Evolutionary conservation across 345 rosid genomes (phyloP), one percentile per base, ranked within the genome.

Genomic region (Geranium rotundifolium): DNA sequence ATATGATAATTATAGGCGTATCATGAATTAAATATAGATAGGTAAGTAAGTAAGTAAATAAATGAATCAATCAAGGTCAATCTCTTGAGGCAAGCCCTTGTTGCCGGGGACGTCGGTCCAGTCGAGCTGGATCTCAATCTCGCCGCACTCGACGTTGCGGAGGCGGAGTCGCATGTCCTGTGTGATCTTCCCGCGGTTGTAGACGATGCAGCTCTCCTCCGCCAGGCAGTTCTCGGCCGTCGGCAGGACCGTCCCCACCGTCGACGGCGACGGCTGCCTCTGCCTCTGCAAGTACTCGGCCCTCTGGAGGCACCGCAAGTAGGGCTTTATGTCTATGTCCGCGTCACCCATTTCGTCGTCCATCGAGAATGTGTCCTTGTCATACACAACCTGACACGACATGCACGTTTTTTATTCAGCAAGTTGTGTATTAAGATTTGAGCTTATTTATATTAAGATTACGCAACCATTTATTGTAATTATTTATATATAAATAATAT

Each of bases 301-400:
- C 78, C 58, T 84, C 60, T 82, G 76, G 1, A 46, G 60, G 93
- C 93, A 65, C 85, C 89, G 6, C 13, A 85, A 67, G 56, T 69
- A 95, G 0, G 84, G 65, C 64, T 65, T 80, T 50, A 95, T 81
- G 72, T 76, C 82, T 57, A 95, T 76, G 66, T 90, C 97, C 0
- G 96, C 97, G 60, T 95, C 85, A 37, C 97, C 97, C 99, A 90
- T 90, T 71, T 79, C 79, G 68, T 95, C 99, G 69, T 95, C 99
- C 69, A 80, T 85, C 78, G 80, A 84, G 63, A 95, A 86, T 1
- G 85, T 77, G 79, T 88, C 99, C 56, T 87, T 86, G 69, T 95
- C 97, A 34, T 85, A 90, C 68, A 95, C 96, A 13, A 76, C 80
- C 96, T 88, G 73, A 23, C 65, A 10, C 1, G 27, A 7, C 57